Base-by-base conservation (phyloP, 2,329 filamentous ascomycete species). In the Pestalotiopsis sp. region DNA sequence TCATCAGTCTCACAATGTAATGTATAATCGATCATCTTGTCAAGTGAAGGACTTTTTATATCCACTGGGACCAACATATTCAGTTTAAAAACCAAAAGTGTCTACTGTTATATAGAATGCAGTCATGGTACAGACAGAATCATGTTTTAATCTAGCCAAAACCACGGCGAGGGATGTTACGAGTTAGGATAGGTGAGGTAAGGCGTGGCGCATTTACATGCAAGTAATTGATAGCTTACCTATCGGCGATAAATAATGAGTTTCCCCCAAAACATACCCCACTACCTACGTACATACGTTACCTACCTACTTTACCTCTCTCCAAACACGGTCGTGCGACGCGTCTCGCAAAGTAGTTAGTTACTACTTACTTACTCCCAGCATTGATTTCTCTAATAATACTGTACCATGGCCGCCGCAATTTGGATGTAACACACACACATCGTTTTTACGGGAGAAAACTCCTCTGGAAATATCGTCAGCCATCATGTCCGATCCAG, bases 231-330 rank as follows among this genome's bases (percentile, higher is more conserved):
- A n/a, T 62, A 41, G 27, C n/a, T 39, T 62, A 62, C n/a, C 23
- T 62, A 41, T 62, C 72, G 70, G 72, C 71, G 72, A 71, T 73
- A 72, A 65, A 60, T 38, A 56, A 57, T 58, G 59, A 66, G 13
- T 23, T 27, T 14, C 41, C 31, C 17, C 11, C 52, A 36, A 60
- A 17, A 23, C 23, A 27, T 13, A 27, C 58, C 58, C 58, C 58
- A 60, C 58, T 27, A 60, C 25, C 3, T 36, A 2, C 5, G 17
- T 27, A 60, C 25, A 3, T 36, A 2, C 5, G 17, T 20, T 60
- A 36, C 14, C 25, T n/a, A 25, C 13, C 5, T 27, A 13, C 27
- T 27, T 14, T 60, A 58, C 25, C 25, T 23, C n/a, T 11, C 11
- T 20, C 45, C 45, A 52, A 52, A 52, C 56, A 13, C 17, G 56